Base-by-base conservation (phyloP, 208 protist genomes). In the Crithidia sp. region DNA sequence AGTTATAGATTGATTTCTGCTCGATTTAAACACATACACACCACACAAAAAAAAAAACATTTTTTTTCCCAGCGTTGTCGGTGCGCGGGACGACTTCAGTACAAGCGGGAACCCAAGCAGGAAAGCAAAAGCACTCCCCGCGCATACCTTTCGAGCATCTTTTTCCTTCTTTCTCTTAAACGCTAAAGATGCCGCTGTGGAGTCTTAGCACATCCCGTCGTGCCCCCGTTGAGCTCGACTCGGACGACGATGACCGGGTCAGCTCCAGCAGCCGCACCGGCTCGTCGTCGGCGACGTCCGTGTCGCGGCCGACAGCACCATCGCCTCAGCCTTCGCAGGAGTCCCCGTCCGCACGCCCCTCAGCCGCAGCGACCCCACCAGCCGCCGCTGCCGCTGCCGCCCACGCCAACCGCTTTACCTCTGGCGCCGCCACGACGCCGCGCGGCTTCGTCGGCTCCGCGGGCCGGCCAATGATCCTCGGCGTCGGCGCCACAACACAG, bases 101-200 rank as follows among this genome's bases (percentile, higher is more conserved):
- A 28, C 28, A 28, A 28, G 1, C 28, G 28, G 28, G 1, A 28
- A 28, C 1, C 1, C 28, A 28, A 28, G 1, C 28, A 28, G 28
- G 28, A 28, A 14, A n/a, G 17, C 16, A 44, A 19, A 61, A 0
- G 7, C 57, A 61, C 5, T 37, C 40, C 6, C 2, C 7, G 14
- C 16, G 3, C 43, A 4, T 53, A 54, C 54, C 37, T 66, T 19
- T 39, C 12, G 5, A n/a, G 5, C 12, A 13, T 10, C n/a, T 50
- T 8, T 54, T 36, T 10, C 56, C 56, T 4, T 67, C 28, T 0
- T 2, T 54, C 36, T 57, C 44, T 50, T 47, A n/a, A 6, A 49
- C 5, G 28, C 28, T 19, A 4, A 50, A 57, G 14, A 79, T 79
- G 74, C 67, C 61, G 9, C 19, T 70, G 16, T 79, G 74, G 74